Percentiles rank a stretch among this genome's conserved stretches.
phyloP scores from a whole-genome alignment of 139 green algal genomes.

The Chlorella sp. region DNA sequence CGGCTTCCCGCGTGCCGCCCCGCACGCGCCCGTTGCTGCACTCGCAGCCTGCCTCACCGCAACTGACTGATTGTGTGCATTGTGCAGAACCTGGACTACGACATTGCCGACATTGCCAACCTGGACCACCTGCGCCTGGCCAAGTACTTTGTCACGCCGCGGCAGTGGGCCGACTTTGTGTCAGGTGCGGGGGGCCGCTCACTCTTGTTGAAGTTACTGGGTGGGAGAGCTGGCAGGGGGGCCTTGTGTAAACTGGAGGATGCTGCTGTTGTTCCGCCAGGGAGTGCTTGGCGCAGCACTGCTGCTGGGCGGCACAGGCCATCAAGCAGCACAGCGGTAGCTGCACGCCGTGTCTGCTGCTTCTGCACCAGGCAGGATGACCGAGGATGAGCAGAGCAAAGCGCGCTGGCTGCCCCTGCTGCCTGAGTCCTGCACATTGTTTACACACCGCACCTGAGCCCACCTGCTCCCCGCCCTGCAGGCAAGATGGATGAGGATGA shows the following conservation, averaged over 20 bases:
- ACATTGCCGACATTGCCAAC: constrained; percentile 22
- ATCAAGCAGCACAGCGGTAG: too few relatives aligned
- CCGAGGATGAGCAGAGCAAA: constrained; percentile 11
- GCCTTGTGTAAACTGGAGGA: too few relatives aligned
- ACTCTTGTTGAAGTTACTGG: neutral
- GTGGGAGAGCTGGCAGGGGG: neutral
- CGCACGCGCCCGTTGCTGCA: too few relatives aligned
- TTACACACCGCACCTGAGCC: too few relatives aligned
- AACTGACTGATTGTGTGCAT: too few relatives aligned
- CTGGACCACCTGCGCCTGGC: neutral
- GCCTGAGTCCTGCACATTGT: too few relatives aligned
- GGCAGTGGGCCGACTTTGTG: neutral
- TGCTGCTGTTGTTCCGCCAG: too few relatives aligned
- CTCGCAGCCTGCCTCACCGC: too few relatives aligned
- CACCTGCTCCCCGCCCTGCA: neutral
- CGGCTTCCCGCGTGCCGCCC: too few relatives aligned
- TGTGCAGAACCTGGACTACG: neutral
- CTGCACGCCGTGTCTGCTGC: neutral
- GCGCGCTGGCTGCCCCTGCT: neutral
- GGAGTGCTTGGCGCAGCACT: too few relatives aligned
- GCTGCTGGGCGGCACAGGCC: too few relatives aligned
- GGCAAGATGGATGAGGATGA: constrained; percentile 19
- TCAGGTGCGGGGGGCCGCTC: neutral
- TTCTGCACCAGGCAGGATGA: neutral
- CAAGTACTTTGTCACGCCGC: neutral